These are phyloP conservation scores for Malus hybrid DNA, from an alignment of 331 rosid genomes.

Conservation along the genomic window DNA sequence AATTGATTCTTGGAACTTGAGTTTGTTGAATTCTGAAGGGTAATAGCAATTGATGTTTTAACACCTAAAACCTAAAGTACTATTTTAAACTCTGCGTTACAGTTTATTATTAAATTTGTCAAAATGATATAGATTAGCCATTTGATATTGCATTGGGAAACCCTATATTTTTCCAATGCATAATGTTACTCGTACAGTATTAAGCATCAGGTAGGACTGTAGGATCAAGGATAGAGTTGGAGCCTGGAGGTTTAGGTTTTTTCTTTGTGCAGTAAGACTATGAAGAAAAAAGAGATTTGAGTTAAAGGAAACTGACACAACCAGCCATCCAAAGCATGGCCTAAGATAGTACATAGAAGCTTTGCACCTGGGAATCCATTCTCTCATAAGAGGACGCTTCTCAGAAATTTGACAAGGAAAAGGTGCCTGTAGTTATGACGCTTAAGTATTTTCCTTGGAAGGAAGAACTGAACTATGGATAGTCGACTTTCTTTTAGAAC, in stretches of 20 bases:
- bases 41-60: too few species aligned
- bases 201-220: neutral
- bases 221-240: neutral
- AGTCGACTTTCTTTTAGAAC: neutral
- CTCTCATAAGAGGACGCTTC: neutral
- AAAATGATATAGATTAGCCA: neutral
- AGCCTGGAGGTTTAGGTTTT: neutral
- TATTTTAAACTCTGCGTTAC: neutral
- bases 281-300: neutral
- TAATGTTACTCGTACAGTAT: neutral
- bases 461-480: neutral
- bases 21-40: neutral
- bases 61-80: neutral
- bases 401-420: neutral
- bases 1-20: neutral
- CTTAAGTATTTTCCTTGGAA: neutral
- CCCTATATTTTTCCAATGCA: neutral
- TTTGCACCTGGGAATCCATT: neutral
- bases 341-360: neutral
- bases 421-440: neutral
- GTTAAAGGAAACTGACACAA: neutral
- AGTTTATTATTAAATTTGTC: neutral
- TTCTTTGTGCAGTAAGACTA: neutral
- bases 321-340: neutral
- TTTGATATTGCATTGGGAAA: neutral